Conservation (phyloP, 75 land plant genomes). For the Isoetes taiwanensis region DNA sequence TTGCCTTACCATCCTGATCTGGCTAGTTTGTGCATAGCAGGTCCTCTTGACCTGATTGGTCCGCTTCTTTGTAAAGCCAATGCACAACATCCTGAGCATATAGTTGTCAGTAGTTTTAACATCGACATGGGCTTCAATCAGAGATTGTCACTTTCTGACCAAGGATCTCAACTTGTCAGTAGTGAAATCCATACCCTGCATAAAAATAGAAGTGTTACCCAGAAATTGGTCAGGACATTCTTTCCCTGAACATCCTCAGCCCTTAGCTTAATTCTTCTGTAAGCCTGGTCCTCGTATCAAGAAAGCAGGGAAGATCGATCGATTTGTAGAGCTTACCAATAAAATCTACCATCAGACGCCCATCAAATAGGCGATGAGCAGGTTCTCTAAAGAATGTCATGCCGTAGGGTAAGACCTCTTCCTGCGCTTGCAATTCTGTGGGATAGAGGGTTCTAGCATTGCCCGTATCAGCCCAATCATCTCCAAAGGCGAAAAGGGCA, state of each 20-base stretch:
- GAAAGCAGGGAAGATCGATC: too few species aligned
- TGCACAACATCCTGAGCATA: constrained; percentile 74
- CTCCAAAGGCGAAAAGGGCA: too few species aligned
- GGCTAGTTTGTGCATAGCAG: constrained; percentile 82
- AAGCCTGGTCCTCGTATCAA: constrained; percentile 74
- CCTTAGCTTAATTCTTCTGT: constrained; percentile 63
- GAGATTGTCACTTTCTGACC: constrained; percentile 80
- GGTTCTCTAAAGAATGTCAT: too few species aligned
- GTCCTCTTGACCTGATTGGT: constrained; percentile 84
- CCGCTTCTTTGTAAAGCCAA: constrained; percentile 77
- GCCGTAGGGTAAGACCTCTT: too few species aligned
- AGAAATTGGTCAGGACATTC: constrained; percentile 89
- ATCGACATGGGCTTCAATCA: constrained; percentile 96
- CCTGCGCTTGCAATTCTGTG: too few species aligned
- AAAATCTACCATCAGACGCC: too few species aligned
- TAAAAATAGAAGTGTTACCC: constrained; percentile 49
- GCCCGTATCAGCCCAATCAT: too few species aligned
- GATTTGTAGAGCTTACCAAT: too few species aligned
- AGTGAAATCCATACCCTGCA: constrained; percentile 92
- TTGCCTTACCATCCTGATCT: constrained; percentile 66
- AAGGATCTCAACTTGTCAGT: constrained; percentile 79
- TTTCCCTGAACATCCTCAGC: constrained; percentile 92
- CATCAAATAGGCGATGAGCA: too few species aligned
- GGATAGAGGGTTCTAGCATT: too few species aligned
- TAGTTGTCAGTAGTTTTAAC: constrained; percentile 82